Base-by-base conservation (phyloP, 2,329 filamentous ascomycete species). In the Nemania sp. region DNA sequence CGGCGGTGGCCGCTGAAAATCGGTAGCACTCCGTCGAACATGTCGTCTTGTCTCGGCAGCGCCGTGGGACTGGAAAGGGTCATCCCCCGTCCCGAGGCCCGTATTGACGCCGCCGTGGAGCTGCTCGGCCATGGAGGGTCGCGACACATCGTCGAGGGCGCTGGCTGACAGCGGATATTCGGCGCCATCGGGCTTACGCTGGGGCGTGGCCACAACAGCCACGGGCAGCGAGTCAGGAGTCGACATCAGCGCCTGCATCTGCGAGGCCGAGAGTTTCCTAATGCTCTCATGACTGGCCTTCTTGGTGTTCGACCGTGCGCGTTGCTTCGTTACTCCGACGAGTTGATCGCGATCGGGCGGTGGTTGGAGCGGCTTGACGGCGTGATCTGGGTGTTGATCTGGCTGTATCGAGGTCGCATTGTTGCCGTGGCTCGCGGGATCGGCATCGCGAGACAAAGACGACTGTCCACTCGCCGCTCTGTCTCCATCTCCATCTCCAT, bases 171-270 rank as follows among this genome's bases (percentile, higher is more conserved):
- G 66, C 57, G 68, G 70, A 59, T 64, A 73, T 57, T 68, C 71
- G 58, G 47, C 67, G 48, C 54, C 71, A 66, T 62, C 72, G 68
- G 59, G 70, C 62, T 66, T 61, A 55, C 53, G 63, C 39, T 52
- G 62, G 9, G 43, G 64, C 20, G 52, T 47, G 6, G 68, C 66
- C 2, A 77, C 68, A 12, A 77, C 68, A 1, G 79, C 78, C 1
- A 86, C 68, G 11, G 83, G 83, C 2, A 86, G 70, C 1, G 82
- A 85, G 23, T 83, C 80, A 5, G 81, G 81, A 1, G 79, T 76
- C 23, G 76, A 77, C 12, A 80, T 78, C 54, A 86, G 69, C 54
- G 82, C 78, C 48, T 82, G 78, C 65, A 86, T 83, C 62, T 84
- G 80, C 31, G 75, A 78, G 6, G 80, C 80, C 0, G 82, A 83